Conservation (phyloP, 2,329 filamentous ascomycete genomes). For the Aspergillus brunneoviolaceus region DNA sequence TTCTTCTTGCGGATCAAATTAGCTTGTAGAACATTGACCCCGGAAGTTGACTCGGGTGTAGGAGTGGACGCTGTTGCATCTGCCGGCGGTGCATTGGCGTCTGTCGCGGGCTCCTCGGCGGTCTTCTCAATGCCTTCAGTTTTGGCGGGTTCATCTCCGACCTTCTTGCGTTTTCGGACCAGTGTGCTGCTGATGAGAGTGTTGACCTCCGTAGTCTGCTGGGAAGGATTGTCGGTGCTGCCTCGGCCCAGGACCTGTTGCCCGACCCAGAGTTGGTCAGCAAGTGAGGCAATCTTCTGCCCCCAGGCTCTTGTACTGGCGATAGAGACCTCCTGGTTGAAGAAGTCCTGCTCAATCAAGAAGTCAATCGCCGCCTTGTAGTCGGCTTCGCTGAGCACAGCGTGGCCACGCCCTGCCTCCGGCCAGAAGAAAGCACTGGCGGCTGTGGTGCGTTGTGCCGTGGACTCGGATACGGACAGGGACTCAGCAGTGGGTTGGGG, state of each 20-base stretch:
- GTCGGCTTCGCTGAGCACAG: constrained; percentile 39
- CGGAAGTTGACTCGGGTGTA: constrained; percentile 14
- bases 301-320: constrained; percentile 44
- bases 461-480: background rate
- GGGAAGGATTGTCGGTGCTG: constrained; percentile 12
- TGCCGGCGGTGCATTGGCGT: constrained; percentile 7
- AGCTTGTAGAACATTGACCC: constrained; percentile 41
- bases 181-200: constrained; percentile 32
- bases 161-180: constrained; percentile 42
- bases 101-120: background rate
- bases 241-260: constrained; percentile 34
- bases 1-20: constrained; percentile 44
- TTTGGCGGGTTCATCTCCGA: constrained; percentile 17
- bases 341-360: constrained; percentile 46
- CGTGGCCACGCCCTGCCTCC: constrained; percentile 33
- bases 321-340: constrained; percentile 36
- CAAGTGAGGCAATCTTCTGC: constrained; percentile 41
- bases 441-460: constrained; percentile 12
- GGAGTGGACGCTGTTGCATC: constrained; percentile 5
- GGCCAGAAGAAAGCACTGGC: constrained; percentile 36
- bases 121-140: constrained; percentile 1
- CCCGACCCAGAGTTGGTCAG: constrained; percentile 39
- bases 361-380: constrained; percentile 43
- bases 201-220: constrained; percentile 15
- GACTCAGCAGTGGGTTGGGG: background rate